Percentiles rank a stretch among this genome's conserved stretches.
These are phyloP conservation scores for Irpex lacteus DNA, from an alignment of 1,284 basidiomycete genomes.

Conservation along the genomic window DNA sequence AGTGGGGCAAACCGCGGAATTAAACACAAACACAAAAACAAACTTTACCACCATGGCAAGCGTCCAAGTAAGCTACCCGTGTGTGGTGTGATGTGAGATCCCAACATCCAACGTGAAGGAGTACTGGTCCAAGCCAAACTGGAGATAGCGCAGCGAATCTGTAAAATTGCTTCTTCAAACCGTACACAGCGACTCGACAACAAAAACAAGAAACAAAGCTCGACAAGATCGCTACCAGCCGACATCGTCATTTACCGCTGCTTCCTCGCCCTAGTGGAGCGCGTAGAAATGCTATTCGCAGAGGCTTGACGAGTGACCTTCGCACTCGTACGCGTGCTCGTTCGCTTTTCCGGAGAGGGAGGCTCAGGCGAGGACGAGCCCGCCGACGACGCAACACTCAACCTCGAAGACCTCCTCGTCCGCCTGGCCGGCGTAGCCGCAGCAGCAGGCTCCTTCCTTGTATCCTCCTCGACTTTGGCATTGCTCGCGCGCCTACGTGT, in stretches of 20 bases:
- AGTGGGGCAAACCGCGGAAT: too few species aligned
- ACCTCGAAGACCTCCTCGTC: slow-evolving; percentile 16
- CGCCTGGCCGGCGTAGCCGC: not conserved
- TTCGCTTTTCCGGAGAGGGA: slow-evolving; percentile 22
- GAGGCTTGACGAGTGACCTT: slow-evolving; percentile 1
- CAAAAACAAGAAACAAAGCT: not conserved
- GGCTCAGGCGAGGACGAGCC: slow-evolving; percentile 29
- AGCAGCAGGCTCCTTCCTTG: slow-evolving; percentile 1
- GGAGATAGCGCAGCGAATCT: not conserved
- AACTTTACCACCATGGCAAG: too few species aligned
- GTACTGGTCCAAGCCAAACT: not conserved
- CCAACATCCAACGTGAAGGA: not conserved
- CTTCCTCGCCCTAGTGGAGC: not conserved
- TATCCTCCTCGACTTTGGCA: slow-evolving; percentile 18
- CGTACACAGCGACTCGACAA: not conserved
- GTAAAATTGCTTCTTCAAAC: not conserved
- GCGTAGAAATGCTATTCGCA: not conserved
- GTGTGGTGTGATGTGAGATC: too few species aligned
- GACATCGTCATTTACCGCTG: not conserved
- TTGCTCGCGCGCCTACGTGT: slow-evolving; percentile 15
- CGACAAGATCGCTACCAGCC: not conserved
- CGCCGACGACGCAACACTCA: slow-evolving; percentile 9
- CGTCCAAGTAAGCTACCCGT: too few species aligned
- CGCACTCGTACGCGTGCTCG: not conserved
- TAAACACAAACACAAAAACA: too few species aligned